Evolutionary conservation across 2,329 filamentous ascomycete species (phyloP), one percentile per base, ranked within the genome.

Genomic region (Pseudocercospora eumusae): DNA sequence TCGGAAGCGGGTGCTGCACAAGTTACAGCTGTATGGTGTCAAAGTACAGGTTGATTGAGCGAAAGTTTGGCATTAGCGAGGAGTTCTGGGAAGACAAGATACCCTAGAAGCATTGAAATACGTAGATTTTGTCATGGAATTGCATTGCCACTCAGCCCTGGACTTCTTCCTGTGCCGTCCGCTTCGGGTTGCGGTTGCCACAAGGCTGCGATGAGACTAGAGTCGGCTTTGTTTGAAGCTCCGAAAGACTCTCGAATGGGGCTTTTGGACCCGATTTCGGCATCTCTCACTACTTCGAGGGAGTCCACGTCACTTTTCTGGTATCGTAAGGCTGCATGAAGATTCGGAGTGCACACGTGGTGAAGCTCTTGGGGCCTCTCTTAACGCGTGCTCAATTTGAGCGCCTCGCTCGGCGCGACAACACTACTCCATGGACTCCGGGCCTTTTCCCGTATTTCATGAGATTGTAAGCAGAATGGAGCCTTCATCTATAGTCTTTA

Each of bases 1-100:
- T 71, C 78, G 86, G 60, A 83, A 82, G 75, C 78, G 78, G 57
- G 82, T 88, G 20, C 72, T 83, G 64, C 82, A 76, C 56, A 81
- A 85, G 31, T 80, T 88, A 66, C 86, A 84, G 77, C 80, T 88
- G 61, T 87, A 60, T 45, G 73, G 73, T 8, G 72, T 74, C 21
- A 57, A 47, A 28, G 58, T 63, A 42, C n/a, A 18, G 15, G 42
- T 57, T 28, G 55, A 47, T 57, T 44, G 28, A 42, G 42, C 11
- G 18, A 47, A 5, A 31, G 31, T 52, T 28, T 52, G 25, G 25
- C 27, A 54, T 54, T 54, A 54, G 52, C 52, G 52, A 54, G 52
- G 52, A 21, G 52, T 54, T 54, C 23, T 31, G 15, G 47, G 25
- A 47, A 47, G 20, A 20, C 7, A 36, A 54, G 52, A 54, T 54